These are phyloP conservation scores for Margaritispora aquatica DNA, from an alignment of 495 filamentous ascomycete species.

Conservation along the genomic window DNA sequence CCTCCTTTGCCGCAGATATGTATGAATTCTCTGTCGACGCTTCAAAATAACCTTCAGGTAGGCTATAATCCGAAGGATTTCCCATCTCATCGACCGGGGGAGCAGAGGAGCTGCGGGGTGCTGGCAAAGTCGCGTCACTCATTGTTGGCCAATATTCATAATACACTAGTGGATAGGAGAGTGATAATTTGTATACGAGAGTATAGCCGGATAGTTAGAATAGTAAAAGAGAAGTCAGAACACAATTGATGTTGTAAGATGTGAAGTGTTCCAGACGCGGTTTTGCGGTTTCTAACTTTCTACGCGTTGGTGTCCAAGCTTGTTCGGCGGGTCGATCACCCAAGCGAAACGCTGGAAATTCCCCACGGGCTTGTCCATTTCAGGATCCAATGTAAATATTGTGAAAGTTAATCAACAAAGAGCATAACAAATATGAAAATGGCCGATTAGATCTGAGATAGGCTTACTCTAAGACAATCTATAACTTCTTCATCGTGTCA, in stretches of 20 bases:
- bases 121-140: constrained; percentile 25
- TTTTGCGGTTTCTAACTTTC: background rate
- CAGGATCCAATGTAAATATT: background rate
- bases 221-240: too few species aligned
- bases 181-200: background rate
- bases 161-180: constrained; percentile 7
- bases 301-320: background rate
- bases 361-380: background rate
- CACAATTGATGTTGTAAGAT: constrained; percentile 16
- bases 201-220: background rate
- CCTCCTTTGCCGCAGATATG: constrained; percentile 6
- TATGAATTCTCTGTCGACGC: constrained; percentile 4
- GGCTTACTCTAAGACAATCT: too few species aligned
- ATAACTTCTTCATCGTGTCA: too few species aligned
- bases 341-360: too few species aligned
- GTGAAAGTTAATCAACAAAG: background rate
- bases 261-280: background rate
- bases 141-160: constrained; percentile 23
- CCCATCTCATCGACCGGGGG: constrained; percentile 1
- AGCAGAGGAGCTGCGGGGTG: constrained; percentile 20
- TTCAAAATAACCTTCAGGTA: constrained; percentile 9
- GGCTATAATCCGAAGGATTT: constrained; percentile 8
- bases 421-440: background rate
- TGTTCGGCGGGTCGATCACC: background rate
- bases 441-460: too few species aligned